These are phyloP conservation scores for Barbarea vulgaris DNA, from an alignment of 345 rosid species.

Conservation along the genomic window DNA sequence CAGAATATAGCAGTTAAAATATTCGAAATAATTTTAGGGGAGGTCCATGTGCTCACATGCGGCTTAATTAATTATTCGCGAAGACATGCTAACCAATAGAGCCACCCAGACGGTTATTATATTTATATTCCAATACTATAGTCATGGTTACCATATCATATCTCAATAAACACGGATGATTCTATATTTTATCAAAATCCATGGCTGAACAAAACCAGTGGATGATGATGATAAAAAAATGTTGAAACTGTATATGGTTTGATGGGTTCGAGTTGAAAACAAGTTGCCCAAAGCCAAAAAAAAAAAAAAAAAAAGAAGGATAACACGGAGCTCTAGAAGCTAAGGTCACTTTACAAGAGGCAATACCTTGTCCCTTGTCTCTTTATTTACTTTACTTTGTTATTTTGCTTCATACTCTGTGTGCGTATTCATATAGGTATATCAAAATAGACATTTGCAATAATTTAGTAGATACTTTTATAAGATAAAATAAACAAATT, in stretches of 20 bases:
- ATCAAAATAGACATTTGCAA: neutral
- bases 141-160: neutral
- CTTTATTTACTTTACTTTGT: neutral
- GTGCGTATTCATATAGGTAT: neutral
- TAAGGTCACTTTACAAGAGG: neutral
- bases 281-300: neutral
- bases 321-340: neutral
- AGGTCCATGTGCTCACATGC: constrained; percentile 34
- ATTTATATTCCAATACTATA: neutral
- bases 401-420: neutral
- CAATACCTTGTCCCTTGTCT: neutral
- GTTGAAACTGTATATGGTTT: neutral
- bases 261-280: neutral
- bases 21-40: neutral
- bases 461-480: neutral
- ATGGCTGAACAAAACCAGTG: neutral
- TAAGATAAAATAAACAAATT: neutral
- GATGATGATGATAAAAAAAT: neutral
- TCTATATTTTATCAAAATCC: neutral
- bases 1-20: constrained; percentile 14
- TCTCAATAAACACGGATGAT: neutral
- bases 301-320: too few species aligned
- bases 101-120: neutral
- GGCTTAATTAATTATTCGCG: constrained; percentile 10
- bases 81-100: constrained; percentile 29